phyloP scores from a whole-genome alignment of 495 filamentous ascomycete species.

The Thozetella sp. region DNA sequence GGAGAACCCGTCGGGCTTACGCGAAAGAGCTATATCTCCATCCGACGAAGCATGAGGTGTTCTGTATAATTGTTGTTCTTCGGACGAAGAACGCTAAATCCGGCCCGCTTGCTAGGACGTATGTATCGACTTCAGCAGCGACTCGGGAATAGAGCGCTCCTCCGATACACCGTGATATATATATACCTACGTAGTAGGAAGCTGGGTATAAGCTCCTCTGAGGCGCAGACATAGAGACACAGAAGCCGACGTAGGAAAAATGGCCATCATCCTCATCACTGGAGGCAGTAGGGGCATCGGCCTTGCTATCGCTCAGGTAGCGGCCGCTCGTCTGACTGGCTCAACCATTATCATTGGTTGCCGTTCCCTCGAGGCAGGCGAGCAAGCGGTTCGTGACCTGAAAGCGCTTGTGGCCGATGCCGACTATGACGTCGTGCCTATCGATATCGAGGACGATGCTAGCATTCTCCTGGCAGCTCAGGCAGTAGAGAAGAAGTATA shows the following conservation, averaged over 20 bases:
- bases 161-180: no score
- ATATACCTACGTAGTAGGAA: no score
- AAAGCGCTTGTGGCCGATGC: slow-evolving; percentile 16
- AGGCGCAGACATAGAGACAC: no score
- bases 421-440: slow-evolving; percentile 23
- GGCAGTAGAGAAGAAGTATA: slow-evolving; percentile 14
- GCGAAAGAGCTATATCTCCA: no score
- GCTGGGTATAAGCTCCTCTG: no score
- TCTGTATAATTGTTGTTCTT: no score
- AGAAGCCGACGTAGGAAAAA: neutral
- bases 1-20: no score
- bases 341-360: slow-evolving; percentile 29
- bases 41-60: no score
- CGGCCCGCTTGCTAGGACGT: no score
- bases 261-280: slow-evolving; percentile 32
- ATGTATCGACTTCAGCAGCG: no score
- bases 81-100: no score
- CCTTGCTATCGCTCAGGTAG: slow-evolving; percentile 29
- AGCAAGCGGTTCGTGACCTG: slow-evolving; percentile 17
- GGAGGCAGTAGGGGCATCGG: slow-evolving; percentile 39
- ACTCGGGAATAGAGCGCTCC: no score
- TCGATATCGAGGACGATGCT: slow-evolving; percentile 29
- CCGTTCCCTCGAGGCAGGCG: slow-evolving; percentile 16
- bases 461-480: slow-evolving; percentile 21
- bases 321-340: slow-evolving; percentile 20